These are phyloP conservation scores for Piper betle DNA, from an alignment of 164 flowering plant species.

Conservation along the genomic window DNA sequence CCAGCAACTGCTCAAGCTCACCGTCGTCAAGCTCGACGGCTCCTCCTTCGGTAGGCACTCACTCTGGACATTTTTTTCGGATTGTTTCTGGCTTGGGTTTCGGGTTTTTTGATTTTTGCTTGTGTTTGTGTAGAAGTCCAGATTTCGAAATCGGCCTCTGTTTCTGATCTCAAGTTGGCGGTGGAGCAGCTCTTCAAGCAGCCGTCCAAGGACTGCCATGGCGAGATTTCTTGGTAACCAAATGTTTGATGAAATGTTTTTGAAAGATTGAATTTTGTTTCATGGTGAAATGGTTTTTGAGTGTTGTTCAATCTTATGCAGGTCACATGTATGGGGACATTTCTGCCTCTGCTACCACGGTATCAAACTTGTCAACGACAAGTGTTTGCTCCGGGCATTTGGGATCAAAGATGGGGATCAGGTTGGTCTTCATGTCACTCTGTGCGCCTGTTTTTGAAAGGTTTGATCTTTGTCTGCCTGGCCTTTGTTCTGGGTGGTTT, in stretches of 20 bases:
- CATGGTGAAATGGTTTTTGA: not conserved
- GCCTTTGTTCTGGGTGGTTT: not conserved
- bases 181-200: conserved; percentile 55
- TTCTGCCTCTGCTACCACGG: conserved; percentile 65
- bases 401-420: conserved; percentile 82
- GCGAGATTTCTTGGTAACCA: conserved; percentile 66
- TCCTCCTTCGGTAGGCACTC: conserved; percentile 46
- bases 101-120: no score
- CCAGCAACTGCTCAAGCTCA: conserved; percentile 42
- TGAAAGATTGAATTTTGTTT: not conserved
- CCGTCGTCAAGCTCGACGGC: conserved; percentile 72
- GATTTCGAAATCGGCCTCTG: conserved; percentile 37
- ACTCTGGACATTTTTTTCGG: not conserved
- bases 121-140: conserved; percentile 32
- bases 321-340: conserved; percentile 89
- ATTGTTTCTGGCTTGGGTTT: not conserved
- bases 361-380: conserved; percentile 45
- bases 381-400: conserved; percentile 22
- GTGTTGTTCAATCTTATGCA: conserved; percentile 8
- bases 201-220: conserved; percentile 34
- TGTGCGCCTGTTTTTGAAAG: not conserved
- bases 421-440: conserved; percentile 20
- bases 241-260: not conserved
- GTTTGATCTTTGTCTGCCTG: not conserved
- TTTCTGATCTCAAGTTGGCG: conserved; percentile 58